Percentiles rank a stretch among this genome's conserved stretches.
These are phyloP conservation scores for Chlorella ohadii DNA, from an alignment of 139 green algal species.

Conservation along the genomic window DNA sequence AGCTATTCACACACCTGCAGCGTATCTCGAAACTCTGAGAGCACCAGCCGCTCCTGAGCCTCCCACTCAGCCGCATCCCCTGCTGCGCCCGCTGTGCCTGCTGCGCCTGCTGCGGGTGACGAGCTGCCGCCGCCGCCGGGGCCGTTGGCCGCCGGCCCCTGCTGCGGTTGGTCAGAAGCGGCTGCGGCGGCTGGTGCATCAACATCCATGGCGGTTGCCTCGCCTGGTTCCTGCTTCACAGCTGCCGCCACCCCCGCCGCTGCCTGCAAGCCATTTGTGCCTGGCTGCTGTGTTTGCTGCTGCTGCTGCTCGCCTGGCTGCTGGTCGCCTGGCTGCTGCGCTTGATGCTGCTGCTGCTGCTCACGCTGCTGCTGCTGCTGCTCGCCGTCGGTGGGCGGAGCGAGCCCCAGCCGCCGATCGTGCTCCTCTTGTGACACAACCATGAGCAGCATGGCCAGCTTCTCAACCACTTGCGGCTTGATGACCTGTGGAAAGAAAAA, in stretches of 20 bases:
- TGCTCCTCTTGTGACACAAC: conserved; percentile 42
- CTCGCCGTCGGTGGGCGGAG: not conserved
- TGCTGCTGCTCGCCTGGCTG: not conserved
- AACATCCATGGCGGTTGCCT: conserved; percentile 11
- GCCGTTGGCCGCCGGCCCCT: too few relatives aligned
- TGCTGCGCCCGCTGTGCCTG: not conserved
- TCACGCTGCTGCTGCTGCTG: not conserved
- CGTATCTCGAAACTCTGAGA: conserved; percentile 46
- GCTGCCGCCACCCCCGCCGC: too few relatives aligned
- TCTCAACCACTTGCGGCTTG: conserved; percentile 51
- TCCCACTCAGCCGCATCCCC: not conserved
- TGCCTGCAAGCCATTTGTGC: not conserved
- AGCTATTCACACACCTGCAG: conserved; percentile 34
- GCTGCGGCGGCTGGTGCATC: not conserved
- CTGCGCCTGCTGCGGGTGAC: not conserved
- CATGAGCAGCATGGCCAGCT: conserved; percentile 49
- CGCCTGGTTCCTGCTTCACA: not conserved
- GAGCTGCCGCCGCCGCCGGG: too few relatives aligned
- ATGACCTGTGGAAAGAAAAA: conserved; percentile 28
- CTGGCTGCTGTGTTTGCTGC: not conserved
- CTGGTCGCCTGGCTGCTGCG: too few relatives aligned
- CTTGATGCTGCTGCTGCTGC: not conserved
- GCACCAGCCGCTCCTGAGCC: conserved; percentile 41
- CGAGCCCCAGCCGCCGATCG: conserved; percentile 26
- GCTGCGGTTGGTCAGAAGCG: not conserved